These are phyloP conservation scores for Rhizopogon vulgaris DNA, from an alignment of 768 basidiomycete genomes.

Conservation along the genomic window DNA sequence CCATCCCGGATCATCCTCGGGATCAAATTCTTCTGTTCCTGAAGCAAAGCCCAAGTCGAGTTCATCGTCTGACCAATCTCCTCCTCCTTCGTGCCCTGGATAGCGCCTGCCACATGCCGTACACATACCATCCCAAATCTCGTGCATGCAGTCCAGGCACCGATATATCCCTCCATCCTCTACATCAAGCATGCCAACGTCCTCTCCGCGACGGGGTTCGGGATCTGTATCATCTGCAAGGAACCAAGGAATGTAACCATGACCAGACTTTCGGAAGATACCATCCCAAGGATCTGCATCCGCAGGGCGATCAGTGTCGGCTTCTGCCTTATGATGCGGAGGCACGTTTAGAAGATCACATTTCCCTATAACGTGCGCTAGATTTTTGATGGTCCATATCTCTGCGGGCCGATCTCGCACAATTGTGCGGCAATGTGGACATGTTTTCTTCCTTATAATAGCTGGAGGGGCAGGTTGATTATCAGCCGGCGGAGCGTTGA, in stretches of 20 bases:
- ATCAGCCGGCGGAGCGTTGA: conserved; percentile 40
- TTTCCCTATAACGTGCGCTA: conserved; percentile 40
- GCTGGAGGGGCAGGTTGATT: conserved; percentile 18
- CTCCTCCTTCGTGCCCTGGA: conserved; percentile 38
- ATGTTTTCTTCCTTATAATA: conserved; percentile 34
- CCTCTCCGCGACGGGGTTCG: conserved; percentile 22
- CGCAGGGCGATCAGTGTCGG: conserved; percentile 20
- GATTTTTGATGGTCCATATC: conserved; percentile 42
- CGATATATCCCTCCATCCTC: conserved; percentile 77
- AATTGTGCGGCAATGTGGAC: conserved; percentile 39
- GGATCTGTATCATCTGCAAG: conserved; percentile 14
- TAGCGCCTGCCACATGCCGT: conserved; percentile 56
- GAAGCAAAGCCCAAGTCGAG: conserved; percentile 32
- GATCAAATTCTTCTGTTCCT: conserved; percentile 23
- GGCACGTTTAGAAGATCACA: conserved; percentile 41
- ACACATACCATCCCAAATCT: conserved; percentile 69
- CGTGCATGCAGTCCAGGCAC: conserved; percentile 71
- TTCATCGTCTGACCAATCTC: conserved; percentile 25
- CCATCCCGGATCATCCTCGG: conserved; percentile 26
- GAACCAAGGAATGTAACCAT: conserved; percentile 14
- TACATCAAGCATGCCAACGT: conserved; percentile 60
- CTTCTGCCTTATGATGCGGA: conserved; percentile 9
- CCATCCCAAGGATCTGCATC: conserved; percentile 59
- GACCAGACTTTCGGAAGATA: conserved; percentile 40
- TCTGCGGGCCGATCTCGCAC: conserved; percentile 40